Evolutionary conservation across 768 basidiomycete genomes (phyloP).

Genomic region (Psilocybe cubensis): DNA sequence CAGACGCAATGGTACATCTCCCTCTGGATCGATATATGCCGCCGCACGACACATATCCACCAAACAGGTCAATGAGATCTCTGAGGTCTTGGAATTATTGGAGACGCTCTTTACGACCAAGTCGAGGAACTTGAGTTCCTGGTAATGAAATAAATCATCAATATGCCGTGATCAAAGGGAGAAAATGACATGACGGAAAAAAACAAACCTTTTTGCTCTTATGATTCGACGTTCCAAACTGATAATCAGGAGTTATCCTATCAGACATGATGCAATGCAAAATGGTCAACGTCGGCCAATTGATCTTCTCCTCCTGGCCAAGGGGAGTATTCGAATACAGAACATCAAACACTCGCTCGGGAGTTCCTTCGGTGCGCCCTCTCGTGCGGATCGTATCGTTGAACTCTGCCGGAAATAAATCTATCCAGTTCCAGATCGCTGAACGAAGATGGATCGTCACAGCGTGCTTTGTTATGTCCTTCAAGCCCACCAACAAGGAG

Average conservation of each 20-base stretch:
- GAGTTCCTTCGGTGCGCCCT: slow-evolving; percentile 74
- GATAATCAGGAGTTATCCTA: slow-evolving; percentile 62
- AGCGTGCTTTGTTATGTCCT: slow-evolving; percentile 69
- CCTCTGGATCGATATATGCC: slow-evolving; percentile 48
- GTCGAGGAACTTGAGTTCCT: slow-evolving; percentile 66
- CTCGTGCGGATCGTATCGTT: slow-evolving; percentile 68
- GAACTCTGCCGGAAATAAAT: slow-evolving; percentile 77
- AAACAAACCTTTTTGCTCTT: slow-evolving; percentile 39
- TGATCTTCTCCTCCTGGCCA: slow-evolving; percentile 49
- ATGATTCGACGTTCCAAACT: slow-evolving; percentile 37
- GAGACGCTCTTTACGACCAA: slow-evolving; percentile 62
- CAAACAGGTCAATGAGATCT: slow-evolving; percentile 71
- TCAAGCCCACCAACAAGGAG: slow-evolving; percentile 83
- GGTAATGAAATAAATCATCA: not conserved
- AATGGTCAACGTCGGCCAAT: slow-evolving; percentile 84
- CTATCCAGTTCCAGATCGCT: slow-evolving; percentile 92
- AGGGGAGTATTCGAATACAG: slow-evolving; percentile 54
- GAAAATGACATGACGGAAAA: not conserved
- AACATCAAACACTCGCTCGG: slow-evolving; percentile 87
- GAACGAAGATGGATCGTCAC: slow-evolving; percentile 74
- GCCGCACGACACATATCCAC: slow-evolving; percentile 82
- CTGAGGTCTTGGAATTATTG: slow-evolving; percentile 58
- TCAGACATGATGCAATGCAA: slow-evolving; percentile 80
- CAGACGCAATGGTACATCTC: slow-evolving; percentile 64
- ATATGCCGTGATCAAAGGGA: not conserved